Base-by-base conservation (phyloP, 495 filamentous ascomycete genomes). In the Daldinia concentrica region DNA sequence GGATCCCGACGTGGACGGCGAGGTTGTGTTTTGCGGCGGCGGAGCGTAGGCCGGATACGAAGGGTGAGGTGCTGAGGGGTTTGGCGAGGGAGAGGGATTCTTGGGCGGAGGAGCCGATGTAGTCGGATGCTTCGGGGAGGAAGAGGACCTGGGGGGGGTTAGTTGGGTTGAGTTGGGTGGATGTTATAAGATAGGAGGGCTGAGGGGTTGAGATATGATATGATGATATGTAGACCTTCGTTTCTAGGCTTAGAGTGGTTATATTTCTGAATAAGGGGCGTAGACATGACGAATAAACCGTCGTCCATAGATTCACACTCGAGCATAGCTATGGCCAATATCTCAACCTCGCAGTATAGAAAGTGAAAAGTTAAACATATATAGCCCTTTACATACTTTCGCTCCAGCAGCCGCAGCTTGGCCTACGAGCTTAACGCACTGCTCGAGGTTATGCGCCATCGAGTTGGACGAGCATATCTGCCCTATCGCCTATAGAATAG, bases 51-150 rank as follows among this genome's bases (percentile, higher is more conserved):
- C 93, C 93, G 0, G 83, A 74, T 3, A 97, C 87, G 78, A 97
- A 97, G 62, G 86, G 78, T 9, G 80, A 83, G 41, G 75, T 69
- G 24, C 71, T 29, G 1, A 80, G 83, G 4, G 92, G 84, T 57
- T 84, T 82, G 71, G 85, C 90, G 19, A 97, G 88, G 19, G 85
- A 82, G 7, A 93, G 76, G 0, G 89, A 89, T 74, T 95, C 91
- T 8, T 86, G 79, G 27, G 87, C 78, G 1, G 88, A 88, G 15
- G 84, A 82, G 48, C 86, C 89, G 68, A 97, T 94, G 83, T 97
- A 98, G 81, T 97, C 94, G 64, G 86, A 89, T 43, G 94, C 94
- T 84, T 98, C 94, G 17, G 94, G 95, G 67, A 98, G 91, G 79
- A 97, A 97, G 58, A 98, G 84, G 27, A 91, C 89, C 92, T 95